A percentile compares a stretch with the other conserved stretches of the same genome.
phyloP scores from a whole-genome alignment of 306 rosid species.

The Calophaca sinica region DNA sequence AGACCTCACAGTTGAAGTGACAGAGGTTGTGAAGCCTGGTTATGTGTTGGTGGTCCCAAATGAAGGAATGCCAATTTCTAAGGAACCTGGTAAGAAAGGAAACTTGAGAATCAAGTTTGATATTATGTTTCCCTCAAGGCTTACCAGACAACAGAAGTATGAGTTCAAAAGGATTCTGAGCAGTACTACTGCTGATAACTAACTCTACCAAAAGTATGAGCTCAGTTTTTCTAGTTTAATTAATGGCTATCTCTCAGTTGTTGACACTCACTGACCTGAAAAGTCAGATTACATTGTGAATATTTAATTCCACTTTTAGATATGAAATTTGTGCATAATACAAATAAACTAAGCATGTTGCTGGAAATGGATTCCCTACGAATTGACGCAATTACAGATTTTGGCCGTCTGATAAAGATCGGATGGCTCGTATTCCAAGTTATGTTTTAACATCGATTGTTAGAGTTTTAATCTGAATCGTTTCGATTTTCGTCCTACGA shows the following conservation, averaged over 20 bases:
- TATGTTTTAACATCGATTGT: too few species aligned
- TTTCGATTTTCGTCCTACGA: too few species aligned
- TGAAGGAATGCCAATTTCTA: slow-evolving; percentile 81
- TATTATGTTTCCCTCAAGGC: slow-evolving; percentile 64
- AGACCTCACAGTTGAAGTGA: slow-evolving; percentile 51
- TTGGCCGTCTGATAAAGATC: too few species aligned
- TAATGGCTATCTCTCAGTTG: neutral
- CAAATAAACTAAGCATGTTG: slow-evolving; percentile 31
- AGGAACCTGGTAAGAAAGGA: slow-evolving; percentile 72
- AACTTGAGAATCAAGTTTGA: slow-evolving; percentile 70
- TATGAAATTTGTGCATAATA: slow-evolving; percentile 51
- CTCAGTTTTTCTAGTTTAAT: neutral
- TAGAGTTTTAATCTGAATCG: too few species aligned
- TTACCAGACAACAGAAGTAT: slow-evolving; percentile 58
- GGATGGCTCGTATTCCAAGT: too few species aligned
- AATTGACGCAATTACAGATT: too few species aligned
- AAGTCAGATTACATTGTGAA: slow-evolving; percentile 43
- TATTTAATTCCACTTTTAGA: slow-evolving; percentile 15
- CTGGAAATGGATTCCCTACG: too few species aligned
- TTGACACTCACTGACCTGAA: slow-evolving; percentile 42
- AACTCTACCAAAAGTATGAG: slow-evolving; percentile 7
- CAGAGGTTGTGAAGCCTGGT: slow-evolving; percentile 68
- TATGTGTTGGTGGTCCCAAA: slow-evolving; percentile 58
- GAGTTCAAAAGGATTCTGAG: slow-evolving; percentile 63
- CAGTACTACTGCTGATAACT: slow-evolving; percentile 45